Conservation (phyloP, 83 land plant species). For the Isoetes engelmannii region DNA sequence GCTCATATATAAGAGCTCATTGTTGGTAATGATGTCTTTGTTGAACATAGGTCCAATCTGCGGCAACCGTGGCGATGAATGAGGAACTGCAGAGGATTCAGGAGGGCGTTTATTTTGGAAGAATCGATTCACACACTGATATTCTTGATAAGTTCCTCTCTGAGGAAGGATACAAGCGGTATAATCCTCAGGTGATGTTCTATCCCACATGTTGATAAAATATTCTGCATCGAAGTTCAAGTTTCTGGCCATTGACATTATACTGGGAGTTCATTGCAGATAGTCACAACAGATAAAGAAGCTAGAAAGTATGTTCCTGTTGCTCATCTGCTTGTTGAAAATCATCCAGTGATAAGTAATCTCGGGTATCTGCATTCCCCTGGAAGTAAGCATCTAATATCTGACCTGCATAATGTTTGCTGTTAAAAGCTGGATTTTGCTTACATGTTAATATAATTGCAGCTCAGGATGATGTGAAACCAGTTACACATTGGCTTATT, state of each 20-base stretch:
- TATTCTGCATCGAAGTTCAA: neutral
- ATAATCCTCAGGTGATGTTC: conserved; percentile 74
- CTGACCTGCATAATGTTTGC: neutral
- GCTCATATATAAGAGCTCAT: neutral
- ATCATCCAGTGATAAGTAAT: conserved; percentile 41
- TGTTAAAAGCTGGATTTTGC: neutral
- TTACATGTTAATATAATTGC: conserved; percentile 4
- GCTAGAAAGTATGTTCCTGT: conserved; percentile 58
- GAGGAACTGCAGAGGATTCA: conserved; percentile 87
- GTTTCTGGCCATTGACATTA: neutral
- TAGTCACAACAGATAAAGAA: conserved; percentile 46
- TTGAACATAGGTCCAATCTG: conserved; percentile 30
- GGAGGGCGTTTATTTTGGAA: conserved; percentile 90
- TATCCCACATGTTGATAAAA: neutral
- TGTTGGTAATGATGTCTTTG: neutral
- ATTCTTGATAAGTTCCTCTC: conserved; percentile 74
- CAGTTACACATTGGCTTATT: conserved; percentile 82
- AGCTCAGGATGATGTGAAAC: conserved; percentile 90
- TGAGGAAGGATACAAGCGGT: conserved; percentile 66
- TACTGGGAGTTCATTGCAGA: conserved; percentile 32
- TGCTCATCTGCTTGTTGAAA: conserved; percentile 31
- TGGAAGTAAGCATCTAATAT: conserved; percentile 53
- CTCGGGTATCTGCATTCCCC: conserved; percentile 69
- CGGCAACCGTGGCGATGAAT: conserved; percentile 79
- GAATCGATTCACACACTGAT: conserved; percentile 65